Base-by-base conservation (phyloP, 306 rosid species). In the Phaseolus lunatus region DNA sequence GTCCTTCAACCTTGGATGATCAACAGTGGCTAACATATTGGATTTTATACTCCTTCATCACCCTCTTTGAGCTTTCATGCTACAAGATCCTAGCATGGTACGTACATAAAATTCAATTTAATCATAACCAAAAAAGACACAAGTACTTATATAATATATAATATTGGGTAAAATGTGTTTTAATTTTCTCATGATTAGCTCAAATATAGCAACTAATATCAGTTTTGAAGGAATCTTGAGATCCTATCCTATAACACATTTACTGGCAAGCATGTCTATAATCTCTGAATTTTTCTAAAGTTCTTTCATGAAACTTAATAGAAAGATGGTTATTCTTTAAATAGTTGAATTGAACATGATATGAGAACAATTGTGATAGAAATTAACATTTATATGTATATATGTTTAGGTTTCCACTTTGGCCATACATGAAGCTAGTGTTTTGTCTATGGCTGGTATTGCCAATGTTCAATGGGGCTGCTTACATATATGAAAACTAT, bases 11-110 rank as follows among this genome's bases (percentile, higher is more conserved):
- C 18, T 83, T 90, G 26, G 96, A 92, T 70, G 93, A 90, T 82
- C 97, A 88, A 54, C 96, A 92, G 56, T 90, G 96, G 97, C 89
- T 92, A 49, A 90, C 93, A 4, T 90, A 92, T 39, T 92, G 97
- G 97, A 86, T 92, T 61, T 29, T 90, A 8, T 88, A 90, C 82
- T 92, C 97, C 54, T 78, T 90, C 75, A 75, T 89, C 44, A 82
- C 92, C 76, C 87, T 88, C 52, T 88, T 90, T 76, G 96, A 92
- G 85, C 90, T 90, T 54, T 88, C 88, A 20, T 83, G 80, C 53
- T 68, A 88, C 84, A 86, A 81, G 78, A 67, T 88, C 67, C 85
- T 90, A 5, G 86, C 81, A 64, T 90, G 96, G 95, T 92, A 89
- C 4, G 74, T 72, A 14, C 6, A 44, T 44, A 8, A 69, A 69